These are phyloP conservation scores for Pleurozium schreberi DNA, from an alignment of 225 moss, liverwort and hornwort genomes.

Conservation along the genomic window DNA sequence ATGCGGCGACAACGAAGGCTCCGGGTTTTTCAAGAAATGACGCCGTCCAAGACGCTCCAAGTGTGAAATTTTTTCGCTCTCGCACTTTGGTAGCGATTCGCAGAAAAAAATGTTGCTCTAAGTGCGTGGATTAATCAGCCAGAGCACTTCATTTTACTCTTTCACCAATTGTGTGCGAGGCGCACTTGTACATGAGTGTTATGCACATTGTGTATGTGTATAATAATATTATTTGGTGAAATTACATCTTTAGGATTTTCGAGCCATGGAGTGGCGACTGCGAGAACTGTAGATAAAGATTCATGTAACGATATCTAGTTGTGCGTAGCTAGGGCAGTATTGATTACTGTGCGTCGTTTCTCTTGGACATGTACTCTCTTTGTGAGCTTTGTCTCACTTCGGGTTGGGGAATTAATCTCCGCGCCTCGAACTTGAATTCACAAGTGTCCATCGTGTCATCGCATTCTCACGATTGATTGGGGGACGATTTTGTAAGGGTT, in stretches of 20 bases:
- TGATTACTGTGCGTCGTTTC: background rate
- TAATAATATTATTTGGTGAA: background rate
- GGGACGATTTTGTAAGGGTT: background rate
- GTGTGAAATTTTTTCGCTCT: conserved; percentile 1
- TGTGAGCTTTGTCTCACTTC: background rate
- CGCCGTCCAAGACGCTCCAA: conserved; percentile 23
- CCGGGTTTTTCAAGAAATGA: conserved; percentile 43
- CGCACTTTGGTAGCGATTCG: background rate
- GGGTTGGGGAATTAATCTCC: background rate
- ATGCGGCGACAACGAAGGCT: conserved; percentile 30
- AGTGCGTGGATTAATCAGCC: background rate
- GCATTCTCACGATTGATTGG: background rate
- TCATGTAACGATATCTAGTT: background rate
- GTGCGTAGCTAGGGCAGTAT: background rate
- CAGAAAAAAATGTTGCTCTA: background rate
- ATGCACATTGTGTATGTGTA: background rate
- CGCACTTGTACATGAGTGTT: conserved; percentile 14
- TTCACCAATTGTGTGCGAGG: background rate
- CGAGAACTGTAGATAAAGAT: background rate
- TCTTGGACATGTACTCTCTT: background rate
- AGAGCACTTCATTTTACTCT: background rate
- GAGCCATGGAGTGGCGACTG: background rate
- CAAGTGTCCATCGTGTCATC: background rate
- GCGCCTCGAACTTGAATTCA: background rate
- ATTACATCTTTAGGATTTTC: background rate